phyloP scores from a whole-genome alignment of 1,284 basidiomycete species.

The Apiotrichum laibachii region DNA sequence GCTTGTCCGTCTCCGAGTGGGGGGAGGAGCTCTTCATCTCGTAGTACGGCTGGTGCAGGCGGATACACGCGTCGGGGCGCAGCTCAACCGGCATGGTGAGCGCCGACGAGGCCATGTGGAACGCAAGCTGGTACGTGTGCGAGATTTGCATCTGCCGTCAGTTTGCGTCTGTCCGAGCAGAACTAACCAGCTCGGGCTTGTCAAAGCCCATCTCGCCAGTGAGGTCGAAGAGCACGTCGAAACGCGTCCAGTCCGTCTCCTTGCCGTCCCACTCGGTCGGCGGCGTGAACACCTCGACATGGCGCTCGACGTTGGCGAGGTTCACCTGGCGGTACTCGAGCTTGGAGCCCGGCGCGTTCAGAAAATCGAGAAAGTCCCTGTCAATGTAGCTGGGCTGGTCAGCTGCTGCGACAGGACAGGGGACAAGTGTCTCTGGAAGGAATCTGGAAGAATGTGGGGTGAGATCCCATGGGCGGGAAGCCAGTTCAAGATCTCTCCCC shows the following conservation, averaged over 20 bases:
- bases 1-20: constrained; percentile 65
- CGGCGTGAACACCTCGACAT: constrained; percentile 40
- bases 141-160: constrained; percentile 60
- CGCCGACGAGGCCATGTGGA: constrained; percentile 59
- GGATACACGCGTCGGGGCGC: constrained; percentile 69
- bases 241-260: constrained; percentile 25
- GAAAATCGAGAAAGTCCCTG: constrained; percentile 65
- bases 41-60: constrained; percentile 78
- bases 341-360: constrained; percentile 42
- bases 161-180: neutral
- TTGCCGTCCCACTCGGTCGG: constrained; percentile 27
- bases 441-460: no score
- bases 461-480: no score
- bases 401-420: neutral
- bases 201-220: constrained; percentile 72
- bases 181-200: constrained; percentile 67
- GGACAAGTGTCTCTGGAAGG: neutral
- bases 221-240: constrained; percentile 47
- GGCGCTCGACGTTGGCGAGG: constrained; percentile 57
- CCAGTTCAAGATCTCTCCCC: no score
- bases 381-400: constrained; percentile 66
- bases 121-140: constrained; percentile 69
- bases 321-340: constrained; percentile 76
- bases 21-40: constrained; percentile 57
- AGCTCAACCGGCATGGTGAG: constrained; percentile 61